Conservation (phyloP, 2,329 filamentous ascomycete genomes). For the Colletotrichum lentis region DNA sequence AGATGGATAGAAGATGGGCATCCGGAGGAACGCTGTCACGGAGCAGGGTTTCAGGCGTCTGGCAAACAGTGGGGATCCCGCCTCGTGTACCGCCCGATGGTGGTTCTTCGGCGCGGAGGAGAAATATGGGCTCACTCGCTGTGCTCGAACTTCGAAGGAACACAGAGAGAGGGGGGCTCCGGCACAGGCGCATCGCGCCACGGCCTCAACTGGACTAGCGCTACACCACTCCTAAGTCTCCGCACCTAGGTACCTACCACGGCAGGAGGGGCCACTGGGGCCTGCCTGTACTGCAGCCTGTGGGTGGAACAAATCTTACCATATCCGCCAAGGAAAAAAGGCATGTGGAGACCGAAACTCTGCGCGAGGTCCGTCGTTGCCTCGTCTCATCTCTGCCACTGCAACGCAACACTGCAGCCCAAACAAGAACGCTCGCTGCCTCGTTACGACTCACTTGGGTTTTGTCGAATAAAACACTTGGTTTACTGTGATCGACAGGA, state of each 20-base stretch:
- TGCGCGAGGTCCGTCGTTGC: not conserved
- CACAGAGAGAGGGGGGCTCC: not conserved
- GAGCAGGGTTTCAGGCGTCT: constrained; percentile 32
- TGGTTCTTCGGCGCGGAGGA: constrained; percentile 1
- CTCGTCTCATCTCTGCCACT: not conserved
- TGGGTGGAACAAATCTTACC: too few species aligned
- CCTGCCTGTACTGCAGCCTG: too few species aligned
- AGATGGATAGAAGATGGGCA: not conserved
- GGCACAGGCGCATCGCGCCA: constrained; percentile 3
- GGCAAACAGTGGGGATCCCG: constrained; percentile 30
- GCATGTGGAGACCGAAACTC: constrained; percentile 4
- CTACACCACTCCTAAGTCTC: not conserved
- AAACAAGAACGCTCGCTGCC: not conserved
- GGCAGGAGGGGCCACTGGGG: not conserved
- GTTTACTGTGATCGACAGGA: not conserved
- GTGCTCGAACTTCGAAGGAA: not conserved
- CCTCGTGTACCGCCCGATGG: constrained; percentile 2
- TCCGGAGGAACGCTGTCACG: constrained; percentile 22
- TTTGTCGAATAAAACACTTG: not conserved
- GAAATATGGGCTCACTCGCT: not conserved
- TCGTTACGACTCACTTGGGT: not conserved
- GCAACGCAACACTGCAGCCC: not conserved
- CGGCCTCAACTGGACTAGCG: not conserved
- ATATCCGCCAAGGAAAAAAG: constrained; percentile 5
- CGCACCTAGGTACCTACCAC: not conserved